Conservation (phyloP, 2,329 filamentous ascomycete genomes). For the Knufia fluminis region DNA sequence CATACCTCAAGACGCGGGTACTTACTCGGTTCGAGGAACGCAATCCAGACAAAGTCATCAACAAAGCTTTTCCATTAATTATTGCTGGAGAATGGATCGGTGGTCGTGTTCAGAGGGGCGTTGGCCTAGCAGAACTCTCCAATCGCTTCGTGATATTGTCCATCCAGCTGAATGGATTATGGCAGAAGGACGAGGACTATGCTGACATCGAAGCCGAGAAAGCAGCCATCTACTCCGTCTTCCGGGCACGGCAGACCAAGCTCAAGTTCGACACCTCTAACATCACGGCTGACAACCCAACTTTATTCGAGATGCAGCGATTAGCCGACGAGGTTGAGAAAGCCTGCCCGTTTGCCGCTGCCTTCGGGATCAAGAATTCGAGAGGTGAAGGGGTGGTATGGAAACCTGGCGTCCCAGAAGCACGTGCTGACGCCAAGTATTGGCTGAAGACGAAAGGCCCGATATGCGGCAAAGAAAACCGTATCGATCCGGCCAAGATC, state of each 20-base stretch:
- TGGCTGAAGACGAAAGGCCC: constrained; percentile 8
- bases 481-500: not conserved
- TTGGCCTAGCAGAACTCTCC: constrained; percentile 3
- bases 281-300: not conserved
- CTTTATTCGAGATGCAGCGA: constrained; percentile 6
- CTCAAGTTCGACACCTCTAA: constrained; percentile 2
- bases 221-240: constrained; percentile 2
- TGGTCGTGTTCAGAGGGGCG: not conserved
- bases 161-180: not conserved
- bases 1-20: not conserved
- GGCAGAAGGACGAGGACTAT: constrained; percentile 2
- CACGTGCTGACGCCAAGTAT: not conserved
- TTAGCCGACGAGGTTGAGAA: not conserved
- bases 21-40: not conserved
- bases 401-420: not conserved
- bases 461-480: constrained; percentile 1
- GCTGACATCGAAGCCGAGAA: not conserved
- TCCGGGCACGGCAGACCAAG: not conserved
- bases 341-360: constrained; percentile 1
- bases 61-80: not conserved
- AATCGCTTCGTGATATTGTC: constrained; percentile 4
- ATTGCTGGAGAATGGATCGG: constrained; percentile 10
- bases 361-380: not conserved
- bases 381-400: constrained; percentile 1
- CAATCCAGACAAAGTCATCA: not conserved